These are phyloP conservation scores for Melaleuca quinquenervia DNA, from an alignment of 345 rosid genomes.

Conservation along the genomic window DNA sequence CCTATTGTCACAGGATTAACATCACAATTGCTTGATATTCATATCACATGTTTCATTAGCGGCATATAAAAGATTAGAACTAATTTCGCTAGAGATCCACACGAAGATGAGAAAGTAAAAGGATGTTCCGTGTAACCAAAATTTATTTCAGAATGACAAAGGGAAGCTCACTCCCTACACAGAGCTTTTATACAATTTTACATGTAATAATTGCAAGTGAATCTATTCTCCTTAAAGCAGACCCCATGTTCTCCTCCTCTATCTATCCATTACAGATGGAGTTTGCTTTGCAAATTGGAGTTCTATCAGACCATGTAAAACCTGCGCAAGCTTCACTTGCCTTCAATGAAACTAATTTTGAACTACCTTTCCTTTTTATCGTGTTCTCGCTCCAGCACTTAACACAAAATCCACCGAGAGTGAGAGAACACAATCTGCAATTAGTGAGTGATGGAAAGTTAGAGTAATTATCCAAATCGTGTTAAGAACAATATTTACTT, in stretches of 20 bases:
- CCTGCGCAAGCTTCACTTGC: background rate
- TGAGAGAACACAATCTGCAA: background rate
- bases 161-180: background rate
- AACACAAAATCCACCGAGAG: background rate
- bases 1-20: background rate
- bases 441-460: background rate
- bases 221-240: background rate
- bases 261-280: background rate
- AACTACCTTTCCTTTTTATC: background rate
- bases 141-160: background rate
- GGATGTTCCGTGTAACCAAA: background rate
- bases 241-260: background rate
- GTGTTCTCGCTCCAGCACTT: background rate
- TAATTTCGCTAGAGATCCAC: background rate
- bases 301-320: background rate
- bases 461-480: too few species aligned
- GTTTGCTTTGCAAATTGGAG: background rate
- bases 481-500: too few species aligned
- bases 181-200: background rate
- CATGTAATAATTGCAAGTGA: background rate
- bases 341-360: background rate
- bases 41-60: too few species aligned
- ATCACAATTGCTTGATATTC: too few species aligned
- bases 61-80: too few species aligned
- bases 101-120: background rate